Evolutionary conservation across 148 eudicot genomes (phyloP), one percentile per base, ranked within the genome.

Genomic region (Vaccinium vitisidaea): DNA sequence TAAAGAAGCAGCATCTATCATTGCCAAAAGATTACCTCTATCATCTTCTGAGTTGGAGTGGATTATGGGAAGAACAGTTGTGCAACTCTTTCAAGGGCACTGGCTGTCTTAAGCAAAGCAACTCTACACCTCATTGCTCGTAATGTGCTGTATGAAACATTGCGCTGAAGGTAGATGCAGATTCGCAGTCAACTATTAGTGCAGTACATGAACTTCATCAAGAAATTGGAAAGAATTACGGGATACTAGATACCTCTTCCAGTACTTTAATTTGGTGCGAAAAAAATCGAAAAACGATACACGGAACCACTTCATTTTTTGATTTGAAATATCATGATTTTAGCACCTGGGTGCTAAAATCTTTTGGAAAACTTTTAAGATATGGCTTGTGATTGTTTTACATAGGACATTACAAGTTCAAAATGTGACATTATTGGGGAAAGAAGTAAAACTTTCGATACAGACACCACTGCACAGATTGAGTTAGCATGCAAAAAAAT

Each of bases 31-130:
- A 83, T 91, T 90, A 48, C 63, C 86, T 65, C 82, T 93, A 80
- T 86, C 95, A 16, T 84, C 92, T 25, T 86, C 88, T 0, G 96
- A 94, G 36, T 82, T 89, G 86, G 92, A 96, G 82, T 91, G 90
- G 96, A 92, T 96, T 77, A 88, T 94, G 94, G 95, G 98, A 23
- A 88, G 87, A 85, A 96, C 98, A 36, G 85, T 90, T 54, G 61
- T 63, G 78, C 89, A 91, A 71, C 87, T 96, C 80, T 92, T 96
- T 82, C 90, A 59, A 69, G 92, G 91, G 18, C 91, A 87, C 8
- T 92, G 95, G 93, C 70, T 71, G 67, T 88, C 88, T 71, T 90
- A 82, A 89, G 50, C 58, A 54, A 82, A 23, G 75, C 10, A 19
- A 59, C 23, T 59, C 25, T 25, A 36, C 15, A 14, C 14, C 84